These are phyloP conservation scores for Candida ficus DNA, from an alignment of 805 yeast species.

Conservation along the genomic window DNA sequence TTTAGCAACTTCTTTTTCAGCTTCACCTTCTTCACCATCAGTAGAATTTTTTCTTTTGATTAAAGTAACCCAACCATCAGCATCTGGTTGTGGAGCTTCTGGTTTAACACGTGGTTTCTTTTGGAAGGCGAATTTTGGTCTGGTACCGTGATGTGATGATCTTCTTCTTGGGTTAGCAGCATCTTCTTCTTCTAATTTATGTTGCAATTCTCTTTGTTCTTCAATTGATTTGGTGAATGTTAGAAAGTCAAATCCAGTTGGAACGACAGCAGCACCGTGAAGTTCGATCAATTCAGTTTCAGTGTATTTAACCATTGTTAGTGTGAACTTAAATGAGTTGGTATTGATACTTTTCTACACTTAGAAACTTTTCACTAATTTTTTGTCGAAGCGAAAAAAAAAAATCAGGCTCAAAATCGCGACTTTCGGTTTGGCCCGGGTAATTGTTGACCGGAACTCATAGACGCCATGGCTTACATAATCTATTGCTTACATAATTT, in stretches of 20 bases:
- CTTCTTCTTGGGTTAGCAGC: conserved; percentile 41
- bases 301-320: conserved; percentile 53
- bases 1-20: conserved; percentile 37
- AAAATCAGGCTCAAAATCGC: background rate
- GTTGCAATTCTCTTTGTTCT: conserved; percentile 49
- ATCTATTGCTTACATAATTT: background rate
- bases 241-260: conserved; percentile 58
- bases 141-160: conserved; percentile 39
- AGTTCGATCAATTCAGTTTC: conserved; percentile 61
- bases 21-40: conserved; percentile 46
- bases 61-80: conserved; percentile 80
- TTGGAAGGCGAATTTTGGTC: conserved; percentile 56
- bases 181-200: conserved; percentile 20
- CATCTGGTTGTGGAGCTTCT: conserved; percentile 49
- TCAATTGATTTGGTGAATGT: conserved; percentile 65
- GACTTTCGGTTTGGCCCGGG: background rate
- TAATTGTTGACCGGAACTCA: no score
- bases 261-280: conserved; percentile 51
- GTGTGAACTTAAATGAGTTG: background rate
- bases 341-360: background rate
- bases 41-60: conserved; percentile 37
- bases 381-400: conserved; percentile 2
- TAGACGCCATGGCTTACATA: no score
- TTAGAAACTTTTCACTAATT: background rate
- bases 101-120: conserved; percentile 26